Percentiles rank a stretch among this genome's conserved stretches.
These are phyloP conservation scores for Rhizophagus sp. DNA, from an alignment of 192 early-diverging fungal species.

Conservation along the genomic window DNA sequence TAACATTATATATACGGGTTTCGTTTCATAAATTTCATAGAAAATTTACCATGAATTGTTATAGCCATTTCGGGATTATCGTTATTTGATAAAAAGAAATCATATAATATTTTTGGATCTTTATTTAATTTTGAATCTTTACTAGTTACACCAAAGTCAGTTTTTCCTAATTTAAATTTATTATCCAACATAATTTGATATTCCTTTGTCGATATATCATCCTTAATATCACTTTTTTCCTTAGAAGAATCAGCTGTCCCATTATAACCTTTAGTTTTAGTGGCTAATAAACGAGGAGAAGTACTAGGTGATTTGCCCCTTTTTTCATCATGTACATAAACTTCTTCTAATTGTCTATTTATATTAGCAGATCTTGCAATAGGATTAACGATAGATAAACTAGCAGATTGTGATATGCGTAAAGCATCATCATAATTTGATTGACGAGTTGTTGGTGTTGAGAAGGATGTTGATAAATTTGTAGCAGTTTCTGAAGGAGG, in stretches of 20 bases:
- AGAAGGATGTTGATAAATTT: not conserved
- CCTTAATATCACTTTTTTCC: not conserved
- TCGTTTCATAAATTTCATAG: not conserved
- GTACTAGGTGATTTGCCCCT: not conserved
- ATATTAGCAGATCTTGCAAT: not conserved
- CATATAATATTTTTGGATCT: slow-evolving; percentile 18
- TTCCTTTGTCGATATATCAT: not conserved
- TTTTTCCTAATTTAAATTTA: not conserved
- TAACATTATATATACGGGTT: not conserved
- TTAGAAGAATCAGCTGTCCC: not conserved
- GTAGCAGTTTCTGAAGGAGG: not conserved
- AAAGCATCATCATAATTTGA: not conserved
- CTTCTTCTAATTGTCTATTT: not conserved
- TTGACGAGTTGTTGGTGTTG: not conserved
- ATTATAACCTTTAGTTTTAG: not conserved
- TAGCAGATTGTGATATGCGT: not conserved
- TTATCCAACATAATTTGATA: too few species aligned
- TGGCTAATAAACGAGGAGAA: not conserved
- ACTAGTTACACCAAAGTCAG: not conserved
- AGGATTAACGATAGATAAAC: not conserved
- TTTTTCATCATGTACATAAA: not conserved
- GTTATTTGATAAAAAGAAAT: slow-evolving; percentile 42
- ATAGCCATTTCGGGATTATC: slow-evolving; percentile 40
- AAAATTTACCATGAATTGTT: slow-evolving; percentile 34
- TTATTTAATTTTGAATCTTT: not conserved